Evolutionary conservation across 2,329 filamentous ascomycete species (phyloP), one percentile per base, ranked within the genome.

Genomic region (Helotiales sp.): DNA sequence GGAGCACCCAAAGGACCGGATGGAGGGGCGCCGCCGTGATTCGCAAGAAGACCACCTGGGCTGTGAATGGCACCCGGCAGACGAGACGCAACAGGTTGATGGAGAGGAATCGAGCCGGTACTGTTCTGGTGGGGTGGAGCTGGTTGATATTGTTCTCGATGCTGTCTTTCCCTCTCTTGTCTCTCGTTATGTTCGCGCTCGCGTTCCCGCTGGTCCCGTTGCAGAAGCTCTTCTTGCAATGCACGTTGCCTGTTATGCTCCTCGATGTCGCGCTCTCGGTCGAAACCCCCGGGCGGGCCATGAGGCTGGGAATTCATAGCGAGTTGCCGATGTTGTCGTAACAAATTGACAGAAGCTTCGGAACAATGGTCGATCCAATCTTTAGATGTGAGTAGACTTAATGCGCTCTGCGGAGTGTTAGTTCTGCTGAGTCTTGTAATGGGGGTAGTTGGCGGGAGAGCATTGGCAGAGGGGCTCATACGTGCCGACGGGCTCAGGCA

Each of bases 81-180:
- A 80, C 94, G 84, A 77, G 93, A 89, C 69, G 95, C 95, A 67
- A 97, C 93, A 5, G 95, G 95, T 79, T 98, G 95, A 80, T 98
- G 95, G 74, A 98, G 90, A 63, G 94, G 93, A 63, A 97, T 92
- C 2, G 94, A 93, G 65, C 91, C 93, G 45, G 92, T 90, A 76
- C 92, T 94, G 80, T 91, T 96, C 79, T 97, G 94, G 76, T 96
- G 93, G 28, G 91, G 89, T 68, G 91, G 87, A 60, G 79, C 77
- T 22, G 87, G 86, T 73, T 89, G 90, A 75, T 89, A 89, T 61
- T 88, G 86, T 50, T 90, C 89, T 77, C 87, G 84, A 67, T 86
- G 82, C 71, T 86, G 84, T 72, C 86, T 82, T 71, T 92, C 88
- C 71, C 87, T 69, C 47, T 77, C 76, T 57, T 76, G 75, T 73